Conservation (phyloP, 148 eudicot genomes). For the Rhododendron ovatum region DNA sequence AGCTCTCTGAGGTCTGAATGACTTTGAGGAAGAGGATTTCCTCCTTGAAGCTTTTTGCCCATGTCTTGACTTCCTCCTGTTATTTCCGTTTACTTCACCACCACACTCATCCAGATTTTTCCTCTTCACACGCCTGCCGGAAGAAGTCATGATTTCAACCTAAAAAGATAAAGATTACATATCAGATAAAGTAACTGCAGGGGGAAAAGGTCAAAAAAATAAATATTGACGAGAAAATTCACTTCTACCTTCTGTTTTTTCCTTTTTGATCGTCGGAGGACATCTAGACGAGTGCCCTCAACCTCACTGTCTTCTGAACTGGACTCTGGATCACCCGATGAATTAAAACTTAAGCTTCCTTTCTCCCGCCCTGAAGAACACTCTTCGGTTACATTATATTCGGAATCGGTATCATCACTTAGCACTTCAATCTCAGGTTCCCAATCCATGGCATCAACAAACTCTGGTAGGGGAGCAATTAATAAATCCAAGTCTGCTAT, state of each 20-base stretch:
- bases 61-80: conserved; percentile 44
- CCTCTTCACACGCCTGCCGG: conserved; percentile 97
- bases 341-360: conserved; percentile 42
- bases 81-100: conserved; percentile 31
- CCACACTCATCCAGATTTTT: conserved; percentile 68
- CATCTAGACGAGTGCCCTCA: conserved; percentile 50
- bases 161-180: conserved; percentile 23
- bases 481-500: conserved; percentile 66
- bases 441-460: conserved; percentile 86
- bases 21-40: conserved; percentile 51
- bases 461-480: conserved; percentile 79
- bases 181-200: neutral
- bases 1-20: conserved; percentile 81
- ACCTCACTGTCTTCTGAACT: conserved; percentile 60
- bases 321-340: conserved; percentile 53
- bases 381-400: conserved; percentile 70
- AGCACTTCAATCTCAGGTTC: conserved; percentile 77
- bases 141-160: conserved; percentile 77
- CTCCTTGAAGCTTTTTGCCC: conserved; percentile 46
- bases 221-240: neutral
- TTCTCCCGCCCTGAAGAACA: conserved; percentile 59
- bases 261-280: conserved; percentile 70
- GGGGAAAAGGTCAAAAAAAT: neutral
- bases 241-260: conserved; percentile 68
- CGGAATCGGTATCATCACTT: conserved; percentile 93